phyloP scores from a whole-genome alignment of 2,329 filamentous ascomycete species.

The Alternaria dauci region DNA sequence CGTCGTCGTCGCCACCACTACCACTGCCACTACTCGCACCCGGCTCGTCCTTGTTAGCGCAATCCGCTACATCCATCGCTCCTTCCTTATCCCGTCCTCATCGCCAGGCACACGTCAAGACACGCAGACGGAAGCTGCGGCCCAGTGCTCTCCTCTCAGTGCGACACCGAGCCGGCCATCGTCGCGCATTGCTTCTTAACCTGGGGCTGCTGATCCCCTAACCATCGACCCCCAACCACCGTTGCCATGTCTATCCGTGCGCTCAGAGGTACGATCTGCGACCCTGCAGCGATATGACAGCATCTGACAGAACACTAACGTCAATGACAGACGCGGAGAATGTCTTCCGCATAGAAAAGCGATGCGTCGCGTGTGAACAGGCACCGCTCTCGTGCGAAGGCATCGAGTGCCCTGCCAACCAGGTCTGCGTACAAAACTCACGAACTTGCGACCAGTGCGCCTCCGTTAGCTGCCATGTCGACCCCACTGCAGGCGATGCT shows the following conservation, averaged over 20 bases:
- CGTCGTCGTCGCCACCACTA: not conserved
- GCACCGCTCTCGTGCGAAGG: slow-evolving; percentile 63
- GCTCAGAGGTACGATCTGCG: slow-evolving; percentile 20
- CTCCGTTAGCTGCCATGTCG: slow-evolving; percentile 61
- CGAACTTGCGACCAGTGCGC: slow-evolving; percentile 69
- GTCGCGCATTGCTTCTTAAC: slow-evolving; percentile 18
- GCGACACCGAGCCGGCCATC: slow-evolving; percentile 2
- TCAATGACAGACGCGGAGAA: slow-evolving; percentile 43
- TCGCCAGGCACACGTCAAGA: slow-evolving; percentile 11
- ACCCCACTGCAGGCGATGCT: slow-evolving; percentile 43
- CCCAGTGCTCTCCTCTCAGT: slow-evolving; percentile 5
- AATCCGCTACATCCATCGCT: slow-evolving; percentile 6
- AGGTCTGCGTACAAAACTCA: slow-evolving; percentile 68
- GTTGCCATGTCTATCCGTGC: slow-evolving; percentile 30
- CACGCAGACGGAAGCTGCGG: slow-evolving; percentile 1
- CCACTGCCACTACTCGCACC: not conserved
- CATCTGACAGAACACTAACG: slow-evolving; percentile 20
- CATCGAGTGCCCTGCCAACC: slow-evolving; percentile 58
- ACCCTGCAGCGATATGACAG: not conserved
- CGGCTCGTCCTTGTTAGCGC: slow-evolving; percentile 14
- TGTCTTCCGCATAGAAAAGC: slow-evolving; percentile 60
- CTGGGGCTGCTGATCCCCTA: slow-evolving; percentile 24
- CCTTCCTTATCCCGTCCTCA: slow-evolving; percentile 19
- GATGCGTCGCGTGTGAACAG: slow-evolving; percentile 66
- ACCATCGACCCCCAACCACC: slow-evolving; percentile 13